Conservation (phyloP, 169 alveolate genomes). For the Plasmodium gallinaceum region DNA sequence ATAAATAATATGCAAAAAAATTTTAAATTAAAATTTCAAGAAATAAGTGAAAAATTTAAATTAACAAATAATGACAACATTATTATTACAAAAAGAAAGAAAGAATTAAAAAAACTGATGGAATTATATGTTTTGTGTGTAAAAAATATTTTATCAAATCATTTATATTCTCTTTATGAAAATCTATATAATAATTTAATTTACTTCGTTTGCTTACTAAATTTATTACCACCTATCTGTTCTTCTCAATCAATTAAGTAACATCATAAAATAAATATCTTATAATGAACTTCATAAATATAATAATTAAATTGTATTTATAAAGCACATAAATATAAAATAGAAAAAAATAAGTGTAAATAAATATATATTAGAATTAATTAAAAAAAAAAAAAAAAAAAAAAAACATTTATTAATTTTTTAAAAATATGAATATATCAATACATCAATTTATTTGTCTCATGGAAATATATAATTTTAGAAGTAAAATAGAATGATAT, state of each 20-base stretch:
- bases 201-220: constrained; percentile 32
- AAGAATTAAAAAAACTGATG: constrained; percentile 20
- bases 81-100: constrained; percentile 19
- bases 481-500: not conserved
- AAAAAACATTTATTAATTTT: too few species aligned
- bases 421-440: too few species aligned
- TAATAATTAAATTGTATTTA: too few species aligned
- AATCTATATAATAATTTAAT: constrained; percentile 32
- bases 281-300: too few species aligned
- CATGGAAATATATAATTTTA: too few species aligned
- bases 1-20: constrained; percentile 28
- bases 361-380: too few species aligned
- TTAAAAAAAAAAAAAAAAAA: too few species aligned
- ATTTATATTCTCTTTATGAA: constrained; percentile 30
- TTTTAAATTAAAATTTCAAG: constrained; percentile 16
- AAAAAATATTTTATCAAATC: constrained; percentile 20
- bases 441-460: too few species aligned
- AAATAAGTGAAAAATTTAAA: constrained; percentile 26
- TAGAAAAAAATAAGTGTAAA: too few species aligned
- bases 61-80: not conserved
- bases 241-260: not conserved
- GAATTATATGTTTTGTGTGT: constrained; percentile 24
- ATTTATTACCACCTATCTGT: constrained; percentile 14
- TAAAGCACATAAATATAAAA: too few species aligned
- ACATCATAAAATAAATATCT: not conserved